Conservation (phyloP, 805 yeast genomes). For the Scheffersomyces ergatensis region DNA sequence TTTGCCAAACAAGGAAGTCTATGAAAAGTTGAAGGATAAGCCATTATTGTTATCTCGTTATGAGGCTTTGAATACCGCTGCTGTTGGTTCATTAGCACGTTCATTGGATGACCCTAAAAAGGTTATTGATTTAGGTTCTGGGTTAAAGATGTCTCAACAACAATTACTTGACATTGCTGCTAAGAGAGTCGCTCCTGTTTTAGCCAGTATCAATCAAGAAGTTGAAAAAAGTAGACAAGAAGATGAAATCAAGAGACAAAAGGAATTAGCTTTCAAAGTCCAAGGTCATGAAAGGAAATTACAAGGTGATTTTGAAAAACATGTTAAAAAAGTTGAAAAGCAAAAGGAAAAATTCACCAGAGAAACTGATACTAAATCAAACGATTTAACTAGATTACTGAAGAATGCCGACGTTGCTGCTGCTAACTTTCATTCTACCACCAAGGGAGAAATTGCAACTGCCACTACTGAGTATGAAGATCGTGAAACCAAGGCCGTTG, state of each 20-base stretch:
- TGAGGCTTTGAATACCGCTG: slow-evolving; percentile 47
- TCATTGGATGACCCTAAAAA: slow-evolving; percentile 48
- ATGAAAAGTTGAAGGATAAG: slow-evolving; percentile 40
- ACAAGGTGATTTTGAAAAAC: slow-evolving; percentile 33
- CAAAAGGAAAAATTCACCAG: slow-evolving; percentile 36
- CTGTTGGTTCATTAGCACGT: slow-evolving; percentile 44
- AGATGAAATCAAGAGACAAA: slow-evolving; percentile 42
- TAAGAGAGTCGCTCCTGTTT: slow-evolving; percentile 52
- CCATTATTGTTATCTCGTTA: slow-evolving; percentile 49
- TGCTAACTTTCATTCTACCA: slow-evolving; percentile 37
- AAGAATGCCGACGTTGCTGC: slow-evolving; percentile 29
- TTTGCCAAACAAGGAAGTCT: slow-evolving; percentile 33
- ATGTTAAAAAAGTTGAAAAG: slow-evolving; percentile 35
- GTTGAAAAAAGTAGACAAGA: slow-evolving; percentile 43
- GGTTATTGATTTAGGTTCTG: slow-evolving; percentile 51
- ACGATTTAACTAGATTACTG: slow-evolving; percentile 17
- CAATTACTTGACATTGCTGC: slow-evolving; percentile 57
- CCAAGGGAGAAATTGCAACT: slow-evolving; percentile 42
- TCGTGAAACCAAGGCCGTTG: slow-evolving; percentile 48
- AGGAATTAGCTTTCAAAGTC: slow-evolving; percentile 34
- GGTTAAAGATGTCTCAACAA: slow-evolving; percentile 51
- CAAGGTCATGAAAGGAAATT: slow-evolving; percentile 34
- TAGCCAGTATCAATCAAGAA: slow-evolving; percentile 48
- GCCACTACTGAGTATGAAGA: slow-evolving; percentile 43
- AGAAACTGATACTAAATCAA: slow-evolving; percentile 37